phyloP scores from a whole-genome alignment of 331 rosid species.

The Rosa hybrid region DNA sequence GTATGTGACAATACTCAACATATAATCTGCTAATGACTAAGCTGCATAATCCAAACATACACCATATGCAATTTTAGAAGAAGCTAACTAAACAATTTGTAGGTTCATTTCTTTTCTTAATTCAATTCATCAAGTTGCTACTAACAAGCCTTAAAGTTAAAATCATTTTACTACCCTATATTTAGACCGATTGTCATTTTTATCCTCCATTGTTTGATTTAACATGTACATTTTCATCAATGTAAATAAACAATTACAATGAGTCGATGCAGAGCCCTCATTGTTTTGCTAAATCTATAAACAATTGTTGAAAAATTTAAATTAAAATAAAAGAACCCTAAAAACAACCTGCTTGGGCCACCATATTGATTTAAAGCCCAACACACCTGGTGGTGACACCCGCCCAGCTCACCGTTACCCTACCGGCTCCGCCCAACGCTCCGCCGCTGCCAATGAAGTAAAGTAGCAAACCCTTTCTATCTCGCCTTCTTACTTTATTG shows the following conservation, averaged over 20 bases:
- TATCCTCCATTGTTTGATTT: no score
- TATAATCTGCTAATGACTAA: neutral
- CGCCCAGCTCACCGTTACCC: neutral
- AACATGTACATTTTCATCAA: no score
- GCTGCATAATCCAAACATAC: neutral
- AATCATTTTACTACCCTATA: no score
- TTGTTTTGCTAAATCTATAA: neutral
- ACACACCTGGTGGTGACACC: neutral
- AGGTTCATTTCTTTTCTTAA: neutral
- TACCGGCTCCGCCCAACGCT: neutral
- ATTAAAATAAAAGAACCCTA: no score
- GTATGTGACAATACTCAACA: neutral
- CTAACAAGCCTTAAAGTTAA: no score
- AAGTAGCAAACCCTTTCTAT: neutral
- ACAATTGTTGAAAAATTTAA: neutral
- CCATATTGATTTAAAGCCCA: neutral
- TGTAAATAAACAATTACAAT: neutral
- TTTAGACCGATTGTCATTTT: no score
- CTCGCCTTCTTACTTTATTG: neutral
- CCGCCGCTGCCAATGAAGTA: neutral
- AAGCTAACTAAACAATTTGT: no score
- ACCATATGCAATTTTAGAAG: no score
- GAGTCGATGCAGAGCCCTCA: neutral
- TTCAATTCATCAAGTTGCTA: neutral
- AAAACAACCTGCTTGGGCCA: no score